Evolutionary conservation across 441 rosid species (phyloP), one percentile per base, ranked within the genome.

Genomic region (Flueggea neowawraea): DNA sequence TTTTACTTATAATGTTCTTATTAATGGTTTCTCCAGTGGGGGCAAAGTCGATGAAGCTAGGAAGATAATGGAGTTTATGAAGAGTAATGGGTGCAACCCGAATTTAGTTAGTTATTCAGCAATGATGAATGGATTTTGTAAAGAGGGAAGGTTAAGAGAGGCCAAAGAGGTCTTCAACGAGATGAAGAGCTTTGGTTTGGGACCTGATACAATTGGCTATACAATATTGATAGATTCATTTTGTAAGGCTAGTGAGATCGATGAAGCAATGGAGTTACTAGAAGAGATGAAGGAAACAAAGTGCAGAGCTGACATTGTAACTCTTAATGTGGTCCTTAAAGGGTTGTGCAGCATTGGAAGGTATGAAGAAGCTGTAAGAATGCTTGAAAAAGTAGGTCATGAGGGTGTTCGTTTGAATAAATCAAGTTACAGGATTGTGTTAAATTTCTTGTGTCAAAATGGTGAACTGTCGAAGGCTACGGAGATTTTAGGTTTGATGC

Each of bases 11-110:
- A 87, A 82, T 66, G 70, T 88, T 58, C 68, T 90, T 76, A 90
- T 93, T 13, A 75, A 78, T n/a, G 97, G 98, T 16, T 93, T 93
- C 68, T 85, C 85, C 75, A 63, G 61, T 15, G 68, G 60, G 16
- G 95, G 93, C 55, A 87, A 88, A 78, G 88, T 83, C 71, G 90
- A 82, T 61, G 79, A 71, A 64, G 98, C 83, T 8, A 78, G 70
- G 78, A 87, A 80, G 78, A 84, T 93, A 65, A 53, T 93, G 60
- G 91, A 87, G 43, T 90, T 90, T 51, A 89, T 87, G 95, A 88
- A 78, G 79, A 81, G 67, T 64, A 84, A 87, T 57, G 96, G 97
- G 63, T 90, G 93, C 66, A 66, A 39, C 57, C 96, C 95, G 3
- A 90, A 88, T 60, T 63, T 87, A 22, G 80, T 76, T 71, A 90